Evolutionary conservation across 345 rosid genomes (phyloP).

Genomic region (Syzygium jambos): DNA sequence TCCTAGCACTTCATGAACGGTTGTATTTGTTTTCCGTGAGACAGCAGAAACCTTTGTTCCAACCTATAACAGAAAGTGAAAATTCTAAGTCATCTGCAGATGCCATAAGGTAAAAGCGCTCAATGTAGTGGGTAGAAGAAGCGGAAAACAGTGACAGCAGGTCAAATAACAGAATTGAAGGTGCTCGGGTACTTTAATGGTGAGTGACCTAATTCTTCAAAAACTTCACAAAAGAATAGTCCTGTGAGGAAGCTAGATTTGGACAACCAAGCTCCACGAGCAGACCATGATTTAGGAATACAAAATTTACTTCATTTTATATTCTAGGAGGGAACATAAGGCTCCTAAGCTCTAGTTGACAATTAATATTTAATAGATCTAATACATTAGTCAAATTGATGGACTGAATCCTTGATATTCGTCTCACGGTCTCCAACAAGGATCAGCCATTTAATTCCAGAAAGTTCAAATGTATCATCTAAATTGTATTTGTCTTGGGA

Average conservation of each 20-base stretch:
- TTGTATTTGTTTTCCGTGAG: conserved; percentile 93
- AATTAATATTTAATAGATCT: not conserved
- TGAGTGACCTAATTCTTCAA: not conserved
- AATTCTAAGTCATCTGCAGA: not conserved
- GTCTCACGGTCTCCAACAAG: not conserved
- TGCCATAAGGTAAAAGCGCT: not conserved
- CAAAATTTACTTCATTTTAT: not conserved
- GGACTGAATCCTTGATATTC: not conserved
- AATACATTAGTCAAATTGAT: not conserved
- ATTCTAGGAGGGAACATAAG: not conserved
- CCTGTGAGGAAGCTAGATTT: not conserved
- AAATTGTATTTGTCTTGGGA: not conserved
- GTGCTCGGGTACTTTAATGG: not conserved
- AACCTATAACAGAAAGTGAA: conserved; percentile 26
- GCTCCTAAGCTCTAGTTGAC: not conserved
- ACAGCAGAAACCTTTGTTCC: conserved; percentile 95
- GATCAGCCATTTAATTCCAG: not conserved
- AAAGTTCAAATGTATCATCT: not conserved
- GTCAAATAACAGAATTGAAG: not conserved
- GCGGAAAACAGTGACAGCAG: not conserved
- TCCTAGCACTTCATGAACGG: conserved; percentile 89
- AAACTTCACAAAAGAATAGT: not conserved
- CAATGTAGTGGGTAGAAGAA: not conserved
- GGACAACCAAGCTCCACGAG: not conserved
- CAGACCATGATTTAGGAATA: not conserved